A percentile compares a stretch with the other conserved stretches of the same genome.
Conservation (phyloP, 805 yeast genomes). For the Jamesozyma jinghongensis region DNA sequence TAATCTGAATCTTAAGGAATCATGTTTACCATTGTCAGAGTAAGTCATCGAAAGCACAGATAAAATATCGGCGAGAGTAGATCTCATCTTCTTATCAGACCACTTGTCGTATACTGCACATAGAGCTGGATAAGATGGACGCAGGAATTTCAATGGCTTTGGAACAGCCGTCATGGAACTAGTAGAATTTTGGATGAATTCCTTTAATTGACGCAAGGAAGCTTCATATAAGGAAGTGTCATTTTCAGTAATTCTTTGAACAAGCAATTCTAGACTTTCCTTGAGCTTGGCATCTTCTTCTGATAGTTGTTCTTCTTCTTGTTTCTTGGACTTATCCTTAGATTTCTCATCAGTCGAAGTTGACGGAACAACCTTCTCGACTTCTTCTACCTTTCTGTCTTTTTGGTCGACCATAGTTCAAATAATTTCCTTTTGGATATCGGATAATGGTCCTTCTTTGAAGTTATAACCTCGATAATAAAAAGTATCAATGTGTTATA, state of each 20-base stretch:
- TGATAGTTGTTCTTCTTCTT: constrained; percentile 71
- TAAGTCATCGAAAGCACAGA: constrained; percentile 95
- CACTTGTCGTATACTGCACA: constrained; percentile 59
- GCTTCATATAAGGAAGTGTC: constrained; percentile 37
- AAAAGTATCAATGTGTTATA: too few relatives aligned
- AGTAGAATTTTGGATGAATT: constrained; percentile 80
- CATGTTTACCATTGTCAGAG: constrained; percentile 70
- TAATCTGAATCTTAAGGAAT: constrained; percentile 72
- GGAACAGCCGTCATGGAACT: constrained; percentile 99
- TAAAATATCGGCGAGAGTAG: constrained; percentile 72
- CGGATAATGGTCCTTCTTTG: background rate
- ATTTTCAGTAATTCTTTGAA: constrained; percentile 61
- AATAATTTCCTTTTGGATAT: background rate
- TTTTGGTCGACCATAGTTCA: constrained; percentile 3
- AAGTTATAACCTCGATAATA: background rate
- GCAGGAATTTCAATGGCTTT: constrained; percentile 88
- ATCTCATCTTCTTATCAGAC: constrained; percentile 41
- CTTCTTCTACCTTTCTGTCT: constrained; percentile 2
- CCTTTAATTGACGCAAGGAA: constrained; percentile 63
- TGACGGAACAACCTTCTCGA: constrained; percentile 1
- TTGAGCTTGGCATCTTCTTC: constrained; percentile 90
- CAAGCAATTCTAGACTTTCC: constrained; percentile 76
- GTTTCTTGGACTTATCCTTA: constrained; percentile 22
- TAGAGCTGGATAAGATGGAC: constrained; percentile 75
- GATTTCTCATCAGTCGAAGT: constrained; percentile 3